These are phyloP conservation scores for Hemisphaericaspora xylofermentans DNA, from an alignment of 1,139 yeast genomes.

Conservation along the genomic window DNA sequence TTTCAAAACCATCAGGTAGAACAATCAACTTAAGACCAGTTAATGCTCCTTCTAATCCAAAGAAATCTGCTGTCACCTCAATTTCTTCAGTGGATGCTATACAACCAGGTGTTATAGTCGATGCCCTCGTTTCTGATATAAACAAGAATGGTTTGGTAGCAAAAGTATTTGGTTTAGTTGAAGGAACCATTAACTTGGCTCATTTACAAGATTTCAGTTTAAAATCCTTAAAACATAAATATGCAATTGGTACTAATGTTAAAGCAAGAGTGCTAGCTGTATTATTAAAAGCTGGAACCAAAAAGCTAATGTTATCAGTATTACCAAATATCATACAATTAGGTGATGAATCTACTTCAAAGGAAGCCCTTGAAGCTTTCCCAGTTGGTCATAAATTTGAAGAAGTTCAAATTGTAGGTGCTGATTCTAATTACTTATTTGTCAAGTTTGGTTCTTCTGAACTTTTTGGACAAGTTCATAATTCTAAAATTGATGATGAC, in stretches of 20 bases:
- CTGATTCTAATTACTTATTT: slow-evolving; percentile 55
- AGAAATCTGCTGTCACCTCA: slow-evolving; percentile 49
- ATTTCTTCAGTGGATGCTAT: slow-evolving; percentile 75
- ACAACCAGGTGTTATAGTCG: slow-evolving; percentile 81
- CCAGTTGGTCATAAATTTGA: slow-evolving; percentile 77
- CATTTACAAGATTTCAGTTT: slow-evolving; percentile 56
- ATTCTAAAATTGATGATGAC: slow-evolving; percentile 63
- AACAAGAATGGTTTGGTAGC: slow-evolving; percentile 60
- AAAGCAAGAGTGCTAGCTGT: slow-evolving; percentile 72
- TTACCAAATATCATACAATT: slow-evolving; percentile 53
- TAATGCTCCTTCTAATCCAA: slow-evolving; percentile 24
- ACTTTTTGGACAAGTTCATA: slow-evolving; percentile 66
- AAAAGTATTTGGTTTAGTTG: slow-evolving; percentile 71
- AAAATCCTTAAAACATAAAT: slow-evolving; percentile 58
- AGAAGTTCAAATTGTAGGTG: slow-evolving; percentile 54
- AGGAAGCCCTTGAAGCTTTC: slow-evolving; percentile 54
- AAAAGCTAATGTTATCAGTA: slow-evolving; percentile 62
- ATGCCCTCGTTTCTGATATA: slow-evolving; percentile 65
- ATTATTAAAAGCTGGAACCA: slow-evolving; percentile 54
- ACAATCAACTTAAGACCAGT: slow-evolving; percentile 58
- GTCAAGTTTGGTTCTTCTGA: slow-evolving; percentile 58
- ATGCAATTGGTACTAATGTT: slow-evolving; percentile 61
- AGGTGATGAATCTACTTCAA: slow-evolving; percentile 13
- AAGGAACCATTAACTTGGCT: slow-evolving; percentile 67
- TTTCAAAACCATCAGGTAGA: slow-evolving; percentile 51